Evolutionary conservation across 257 asterid species (phyloP).

Genomic region (Ilex asprella): DNA sequence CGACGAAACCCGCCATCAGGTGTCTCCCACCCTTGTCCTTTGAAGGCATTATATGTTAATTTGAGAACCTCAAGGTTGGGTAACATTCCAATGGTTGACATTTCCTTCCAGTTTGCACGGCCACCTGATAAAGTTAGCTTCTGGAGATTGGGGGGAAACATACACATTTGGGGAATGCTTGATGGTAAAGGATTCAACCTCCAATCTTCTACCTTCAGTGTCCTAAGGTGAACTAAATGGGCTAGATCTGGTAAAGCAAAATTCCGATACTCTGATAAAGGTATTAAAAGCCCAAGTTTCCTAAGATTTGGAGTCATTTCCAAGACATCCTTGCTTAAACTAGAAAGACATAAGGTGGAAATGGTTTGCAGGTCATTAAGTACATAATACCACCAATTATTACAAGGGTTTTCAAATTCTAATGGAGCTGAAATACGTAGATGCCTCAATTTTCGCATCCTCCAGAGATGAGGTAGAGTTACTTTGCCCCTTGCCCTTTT

Average conservation of each 20-base stretch:
- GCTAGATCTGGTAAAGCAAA: background rate
- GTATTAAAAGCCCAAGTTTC: background rate
- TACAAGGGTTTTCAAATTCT: background rate
- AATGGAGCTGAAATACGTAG: background rate
- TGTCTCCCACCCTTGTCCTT: constrained; percentile 13
- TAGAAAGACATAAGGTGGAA: constrained; percentile 3
- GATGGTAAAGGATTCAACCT: background rate
- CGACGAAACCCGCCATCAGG: constrained; percentile 5
- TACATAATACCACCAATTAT: background rate
- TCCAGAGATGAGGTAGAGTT: constrained; percentile 1
- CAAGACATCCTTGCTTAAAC: background rate
- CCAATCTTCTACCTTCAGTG: constrained; percentile 2
- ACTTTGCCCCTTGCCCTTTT: background rate
- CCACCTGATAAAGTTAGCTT: constrained; percentile 11
- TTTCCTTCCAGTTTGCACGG: background rate
- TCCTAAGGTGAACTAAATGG: constrained; percentile 12
- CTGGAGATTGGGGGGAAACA: constrained; percentile 9
- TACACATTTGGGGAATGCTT: background rate
- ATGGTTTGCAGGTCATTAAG: constrained; percentile 9
- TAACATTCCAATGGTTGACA: background rate
- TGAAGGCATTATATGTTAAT: background rate
- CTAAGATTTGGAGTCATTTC: background rate
- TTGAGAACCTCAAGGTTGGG: constrained; percentile 20
- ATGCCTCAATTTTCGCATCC: constrained; percentile 18
- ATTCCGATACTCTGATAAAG: background rate